phyloP scores from a whole-genome alignment of 805 yeast genomes.

The Spathaspora gorwiae region DNA sequence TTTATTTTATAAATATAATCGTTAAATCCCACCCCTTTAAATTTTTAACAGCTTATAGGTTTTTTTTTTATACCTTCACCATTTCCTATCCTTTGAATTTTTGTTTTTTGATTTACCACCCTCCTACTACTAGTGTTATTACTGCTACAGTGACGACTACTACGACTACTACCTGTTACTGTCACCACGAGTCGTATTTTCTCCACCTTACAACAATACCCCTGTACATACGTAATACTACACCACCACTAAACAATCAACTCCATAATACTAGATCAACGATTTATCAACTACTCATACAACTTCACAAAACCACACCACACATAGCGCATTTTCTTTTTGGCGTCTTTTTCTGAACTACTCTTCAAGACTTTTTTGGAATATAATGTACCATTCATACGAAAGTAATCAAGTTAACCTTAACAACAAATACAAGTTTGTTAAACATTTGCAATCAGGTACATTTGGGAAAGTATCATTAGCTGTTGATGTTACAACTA shows the following conservation, averaged over 20 bases:
- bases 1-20: no score
- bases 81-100: no score
- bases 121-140: neutral
- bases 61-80: no score
- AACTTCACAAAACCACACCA: neutral
- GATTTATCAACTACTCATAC: no score
- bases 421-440: constrained; percentile 37
- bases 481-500: constrained; percentile 35
- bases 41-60: no score
- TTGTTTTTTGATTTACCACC: no score
- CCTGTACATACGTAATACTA: neutral
- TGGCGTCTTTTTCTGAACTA: neutral
- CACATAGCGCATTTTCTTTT: neutral
- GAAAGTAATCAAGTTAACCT: constrained; percentile 15
- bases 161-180: neutral
- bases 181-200: neutral
- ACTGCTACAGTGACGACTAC: neutral
- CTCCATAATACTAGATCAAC: no score
- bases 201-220: neutral
- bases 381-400: constrained; percentile 9
- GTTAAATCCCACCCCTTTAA: no score
- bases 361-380: no score
- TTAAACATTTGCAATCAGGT: constrained; percentile 49
- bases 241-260: neutral
- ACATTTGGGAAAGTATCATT: constrained; percentile 59